Evolutionary conservation across 1,139 yeast genomes (phyloP), one percentile per base, ranked within the genome.

Genomic region (Yamadazyma dushanensis): DNA sequence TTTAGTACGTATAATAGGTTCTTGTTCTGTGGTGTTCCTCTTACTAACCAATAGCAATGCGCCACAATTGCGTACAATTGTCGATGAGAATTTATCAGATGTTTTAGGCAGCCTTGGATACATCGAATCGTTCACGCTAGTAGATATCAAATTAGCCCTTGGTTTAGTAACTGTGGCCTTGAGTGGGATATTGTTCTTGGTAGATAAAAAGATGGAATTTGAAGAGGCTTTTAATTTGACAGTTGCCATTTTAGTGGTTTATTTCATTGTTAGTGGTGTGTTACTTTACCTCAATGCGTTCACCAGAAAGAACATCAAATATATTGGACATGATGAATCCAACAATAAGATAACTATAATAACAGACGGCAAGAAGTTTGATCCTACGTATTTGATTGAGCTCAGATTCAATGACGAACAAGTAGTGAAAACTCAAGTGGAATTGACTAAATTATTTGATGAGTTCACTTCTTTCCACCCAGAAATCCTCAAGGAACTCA

Each of bases 161-260:
- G 96, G 96, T 0, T 81, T 79, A 49, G 46, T 70, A 9, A 77
- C 88, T 3, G 90, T 85, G 8, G 61, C 67, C 1, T 62, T 82
- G 13, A 86, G 95, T 2, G 96, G 75, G 1, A 56, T 66, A 5
- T 75, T 88, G 39, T 88, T 76, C 53, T 68, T 70, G 39, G 56
- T 79, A 29, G 97, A 90, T 56, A 83, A 83, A 60, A 76, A 78
- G 45, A 65, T 67, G 40, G 54, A 63, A 16, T 76, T 76, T 50
- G 53, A 63, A 19, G 70, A 75, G 29, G 40, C 58, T 0, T 63
- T 56, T 38, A 57, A 59, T 37, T 49, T 64, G 16, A 58, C 66
- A 1, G 58, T 61, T 20, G 62, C 60, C 1, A 52, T 59, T 5
- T 46, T 73, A 8, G 69, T 77, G 3, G 75, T 83, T 2, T 89